Evolutionary conservation across 768 basidiomycete species (phyloP).

Genomic region (Neoboletus subvelutipes): DNA sequence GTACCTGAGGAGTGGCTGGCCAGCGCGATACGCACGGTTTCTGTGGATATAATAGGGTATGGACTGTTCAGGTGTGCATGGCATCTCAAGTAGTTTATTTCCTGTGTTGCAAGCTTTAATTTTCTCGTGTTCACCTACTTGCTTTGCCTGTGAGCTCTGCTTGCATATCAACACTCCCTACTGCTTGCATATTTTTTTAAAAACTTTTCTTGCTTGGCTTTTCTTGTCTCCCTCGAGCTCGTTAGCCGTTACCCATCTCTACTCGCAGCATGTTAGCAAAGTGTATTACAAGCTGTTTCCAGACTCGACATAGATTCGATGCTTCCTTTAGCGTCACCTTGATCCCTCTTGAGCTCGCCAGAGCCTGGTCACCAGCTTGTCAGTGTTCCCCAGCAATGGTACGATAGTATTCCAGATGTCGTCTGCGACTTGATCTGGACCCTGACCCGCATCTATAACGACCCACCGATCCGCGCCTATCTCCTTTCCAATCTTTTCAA

Average conservation of each 20-base stretch:
- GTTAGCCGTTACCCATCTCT: constrained; percentile 21
- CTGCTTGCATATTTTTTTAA: constrained; percentile 9
- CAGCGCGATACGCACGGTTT: neutral
- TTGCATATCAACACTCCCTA: constrained; percentile 12
- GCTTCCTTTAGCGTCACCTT: neutral
- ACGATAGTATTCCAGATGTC: constrained; percentile 56
- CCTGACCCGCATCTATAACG: constrained; percentile 56
- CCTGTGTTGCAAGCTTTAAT: constrained; percentile 10
- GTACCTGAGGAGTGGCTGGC: constrained; percentile 24
- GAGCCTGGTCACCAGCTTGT: constrained; percentile 45
- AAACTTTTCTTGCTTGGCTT: constrained; percentile 7
- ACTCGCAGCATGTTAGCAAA: constrained; percentile 24
- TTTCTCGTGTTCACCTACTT: constrained; percentile 12
- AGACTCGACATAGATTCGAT: constrained; percentile 8
- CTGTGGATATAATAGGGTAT: constrained; percentile 15
- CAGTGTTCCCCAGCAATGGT: constrained; percentile 39
- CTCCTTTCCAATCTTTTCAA: constrained; percentile 56
- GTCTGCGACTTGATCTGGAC: constrained; percentile 47
- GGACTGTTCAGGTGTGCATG: constrained; percentile 21
- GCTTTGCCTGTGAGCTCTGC: constrained; percentile 6
- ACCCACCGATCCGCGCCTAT: constrained; percentile 51
- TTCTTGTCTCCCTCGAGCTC: constrained; percentile 11
- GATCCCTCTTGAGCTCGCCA: constrained; percentile 38
- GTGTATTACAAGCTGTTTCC: constrained; percentile 24
- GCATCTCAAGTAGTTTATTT: constrained; percentile 20